Base-by-base conservation (phyloP, 768 basidiomycete species). In the Russula olivacea region DNA sequence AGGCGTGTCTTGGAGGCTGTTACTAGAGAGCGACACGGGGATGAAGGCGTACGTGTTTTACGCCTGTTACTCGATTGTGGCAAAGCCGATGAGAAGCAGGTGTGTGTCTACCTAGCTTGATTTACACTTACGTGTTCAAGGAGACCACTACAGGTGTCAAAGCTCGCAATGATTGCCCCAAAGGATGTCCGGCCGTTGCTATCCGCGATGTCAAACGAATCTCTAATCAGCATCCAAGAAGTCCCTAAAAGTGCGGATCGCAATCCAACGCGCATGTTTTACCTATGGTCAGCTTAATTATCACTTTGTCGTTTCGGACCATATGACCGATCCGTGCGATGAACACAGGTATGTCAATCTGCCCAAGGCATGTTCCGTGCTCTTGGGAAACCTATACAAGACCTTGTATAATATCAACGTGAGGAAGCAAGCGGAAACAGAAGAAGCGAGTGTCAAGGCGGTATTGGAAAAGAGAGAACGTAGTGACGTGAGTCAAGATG, bases 51-150 rank as follows among this genome's bases (percentile, higher is more conserved):
- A 5, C 80, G 95, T 58, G 87, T 98, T 50, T 73, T 98, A 58
- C 81, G 88, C 51, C 76, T 96, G 25, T 74, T 98, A 38, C 71
- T 91, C 58, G 85, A 88, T 61, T 86, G 85, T 5, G 93, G 92
- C 7, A 97, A 97, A 74, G 87, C 94, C 81, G 92, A 94, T 66
- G 96, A 97, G 75, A 93, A 95, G 72, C 91, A 93, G 75, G 95
- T 92, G 58, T 91, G 60, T 67, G n/a, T 19, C 43, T 17, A 50
- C 11, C 38, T 43, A 40, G 49, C 40, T 61, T 21, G 40, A 11
- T 25, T 38, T 61, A 45, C 19, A 25, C 49, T 52, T 30, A 49
- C 49, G 45, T 55, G 59, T 57, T 55, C n/a, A 68, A 48, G 38
- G 55, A 47, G 19, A 34, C 38, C 34, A 43, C 19, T 34, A 15